Evolutionary conservation across 176 grass and related monocot genomes (phyloP), one percentile per base, ranked within the genome.

Genomic region (bread wheat (Triticum aestivum)): DNA sequence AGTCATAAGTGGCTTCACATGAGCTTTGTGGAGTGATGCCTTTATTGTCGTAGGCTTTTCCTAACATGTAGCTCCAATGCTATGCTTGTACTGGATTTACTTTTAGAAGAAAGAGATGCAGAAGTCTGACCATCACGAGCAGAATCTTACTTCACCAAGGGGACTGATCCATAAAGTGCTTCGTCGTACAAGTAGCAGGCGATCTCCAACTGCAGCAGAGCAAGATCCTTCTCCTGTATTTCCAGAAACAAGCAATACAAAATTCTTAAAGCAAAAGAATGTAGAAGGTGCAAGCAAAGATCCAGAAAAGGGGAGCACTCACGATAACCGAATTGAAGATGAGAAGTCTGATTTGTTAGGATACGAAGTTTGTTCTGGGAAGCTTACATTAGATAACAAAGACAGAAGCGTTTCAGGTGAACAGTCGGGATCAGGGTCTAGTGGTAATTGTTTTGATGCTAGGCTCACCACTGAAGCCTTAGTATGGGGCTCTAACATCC

Each of bases 261-360:
- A 89, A 84, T 89, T 91, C 30, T 84, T 82, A 66, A 91, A 96
- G 86, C 77, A 89, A 69, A 91, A 77, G 66, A 90, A 79, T 89
- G 69, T 54, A 64, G 80, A 79, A 88, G 85, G 44, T 68, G 76
- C 29, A 32, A 68, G 77, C 83, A 87, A 87, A 78, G 79, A 85
- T 79, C 79, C 83, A 78, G 88, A 91, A 61, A 98, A 89, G 61
- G 73, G 76, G 13, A 91, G 79, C 82, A 85, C 92, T 44, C 86
- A 75, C 80, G 89, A 89, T 73, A 91, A 93, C 89, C 89, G 81
- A 86, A 90, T 87, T 75, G 94, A 88, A 81, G 94, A 99, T 89
- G 97, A 99, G 83, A 99, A 99, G 69, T 99, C 89, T 70, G 94
- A 99, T 96, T 87, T 96, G 80, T 81, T 99, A 80, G 94, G 97